Base-by-base conservation (phyloP, 768 basidiomycete genomes). In the Chalciporus sphaerocephalus region DNA sequence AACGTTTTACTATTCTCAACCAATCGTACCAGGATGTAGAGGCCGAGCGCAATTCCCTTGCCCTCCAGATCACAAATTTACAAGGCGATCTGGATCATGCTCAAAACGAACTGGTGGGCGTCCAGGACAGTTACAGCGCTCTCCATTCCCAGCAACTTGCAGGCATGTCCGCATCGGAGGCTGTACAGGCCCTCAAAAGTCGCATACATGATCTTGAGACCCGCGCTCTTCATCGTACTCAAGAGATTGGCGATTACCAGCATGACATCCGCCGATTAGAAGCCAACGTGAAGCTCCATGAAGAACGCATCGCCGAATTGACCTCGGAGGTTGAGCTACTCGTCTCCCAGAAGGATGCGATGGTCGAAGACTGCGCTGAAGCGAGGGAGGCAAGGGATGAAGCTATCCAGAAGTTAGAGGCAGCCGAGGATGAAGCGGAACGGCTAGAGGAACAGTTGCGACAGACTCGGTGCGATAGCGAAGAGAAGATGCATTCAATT, bases 281-380 rank as follows among this genome's bases (percentile, higher is more conserved):
- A 64, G 81, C 81, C 44, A 92, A 92, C 53, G 59, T 85, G 40
- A 72, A 74, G 44, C 66, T 91, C 25, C 81, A 87, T 45, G 89
- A 92, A 60, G 88, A 91, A 21, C 74, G 85, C 6, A 63, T 89
- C 30, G 62, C 60, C 3, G 89, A 91, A 68, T 76, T 87, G 77
- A 81, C 75, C 3, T 62, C 59, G 15, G 89, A 92, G 54, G 61
- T 88, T 46, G 87, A 87, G 56, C 75, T 76, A 49, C 68, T 82
- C 47, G 71, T 67, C 17, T 74, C 79, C 5, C 78, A 89, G 69
- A 87, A 84, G 61, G 79, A 80, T 45, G 81, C 85, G 2, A 87
- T 92, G 85, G 78, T 91, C 0, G 87, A 90, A 51, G 89, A 92
- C 58, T 91, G 89, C 55, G 82, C 83, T 4, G 80, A 83, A 44